Conservation (phyloP, 441 rosid species). For the Macaranga tanarius region DNA sequence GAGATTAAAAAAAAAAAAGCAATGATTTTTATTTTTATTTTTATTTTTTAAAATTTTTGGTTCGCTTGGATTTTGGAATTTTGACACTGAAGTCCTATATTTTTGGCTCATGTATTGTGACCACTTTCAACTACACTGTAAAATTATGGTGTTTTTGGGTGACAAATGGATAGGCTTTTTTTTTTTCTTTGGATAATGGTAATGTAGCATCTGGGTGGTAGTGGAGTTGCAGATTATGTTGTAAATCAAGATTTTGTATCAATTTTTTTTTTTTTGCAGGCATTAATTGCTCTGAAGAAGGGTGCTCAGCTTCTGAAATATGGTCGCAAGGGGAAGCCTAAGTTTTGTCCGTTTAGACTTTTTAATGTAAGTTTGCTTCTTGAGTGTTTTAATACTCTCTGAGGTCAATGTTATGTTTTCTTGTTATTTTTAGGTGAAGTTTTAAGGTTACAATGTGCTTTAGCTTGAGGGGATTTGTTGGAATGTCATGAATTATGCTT, state of each 20-base stretch:
- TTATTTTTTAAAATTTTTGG: too few relatives aligned
- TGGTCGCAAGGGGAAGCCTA: slow-evolving; percentile 98
- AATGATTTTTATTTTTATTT: background rate
- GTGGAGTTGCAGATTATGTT: background rate
- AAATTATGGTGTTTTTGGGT: too few relatives aligned
- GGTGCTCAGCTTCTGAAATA: slow-evolving; percentile 92
- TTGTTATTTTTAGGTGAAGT: background rate
- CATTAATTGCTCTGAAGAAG: slow-evolving; percentile 79
- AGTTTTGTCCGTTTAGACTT: slow-evolving; percentile 85
- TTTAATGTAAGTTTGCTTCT: slow-evolving; percentile 64
- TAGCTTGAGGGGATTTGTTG: background rate
- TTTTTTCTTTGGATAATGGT: background rate
- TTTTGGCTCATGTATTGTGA: background rate
- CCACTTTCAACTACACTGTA: too few relatives aligned
- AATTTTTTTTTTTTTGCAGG: slow-evolving; percentile 43
- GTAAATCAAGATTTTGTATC: too few relatives aligned
- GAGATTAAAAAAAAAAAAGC: too few relatives aligned
- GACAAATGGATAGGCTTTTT: too few relatives aligned
- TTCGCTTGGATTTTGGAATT: too few relatives aligned
- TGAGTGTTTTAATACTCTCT: slow-evolving; percentile 15
- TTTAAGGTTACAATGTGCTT: background rate
- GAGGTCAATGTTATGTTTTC: slow-evolving; percentile 1
- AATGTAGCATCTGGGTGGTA: too few relatives aligned
- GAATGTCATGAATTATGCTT: too few relatives aligned
- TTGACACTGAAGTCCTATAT: background rate